phyloP scores from a whole-genome alignment of 108 stramenopile species.

The Licmophora abbreviata region DNA sequence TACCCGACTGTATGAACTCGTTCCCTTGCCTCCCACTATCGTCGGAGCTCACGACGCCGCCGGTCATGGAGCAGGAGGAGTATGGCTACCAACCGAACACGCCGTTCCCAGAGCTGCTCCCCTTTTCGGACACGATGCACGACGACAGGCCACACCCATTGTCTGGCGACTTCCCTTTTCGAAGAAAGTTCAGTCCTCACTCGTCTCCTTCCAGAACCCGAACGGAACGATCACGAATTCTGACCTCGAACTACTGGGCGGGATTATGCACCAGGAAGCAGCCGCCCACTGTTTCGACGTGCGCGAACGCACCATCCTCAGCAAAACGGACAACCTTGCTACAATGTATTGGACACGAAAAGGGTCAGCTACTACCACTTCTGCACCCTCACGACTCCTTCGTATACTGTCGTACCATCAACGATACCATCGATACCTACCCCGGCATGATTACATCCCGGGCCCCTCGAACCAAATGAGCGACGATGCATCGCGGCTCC shows the following conservation, averaged over 20 bases:
- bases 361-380: conserved; percentile 21
- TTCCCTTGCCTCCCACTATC: conserved; percentile 19
- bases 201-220: conserved; percentile 18
- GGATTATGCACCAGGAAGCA: conserved; percentile 32
- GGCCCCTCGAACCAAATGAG: too few species aligned
- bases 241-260: conserved; percentile 33
- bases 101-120: too few species aligned
- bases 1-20: conserved; percentile 26
- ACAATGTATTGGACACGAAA: conserved; percentile 25
- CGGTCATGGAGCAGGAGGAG: conserved; percentile 20
- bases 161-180: conserved; percentile 32
- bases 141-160: too few species aligned
- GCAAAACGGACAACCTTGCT: conserved; percentile 25
- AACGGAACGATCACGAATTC: conserved; percentile 24
- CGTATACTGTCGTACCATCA: conserved; percentile 24
- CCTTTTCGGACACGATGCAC: too few species aligned
- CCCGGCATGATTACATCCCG: conserved; percentile 12
- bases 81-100: conserved; percentile 22
- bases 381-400: conserved; percentile 29
- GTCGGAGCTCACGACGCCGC: conserved; percentile 34
- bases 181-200: not conserved
- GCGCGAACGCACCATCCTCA: conserved; percentile 18
- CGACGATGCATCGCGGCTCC: too few species aligned
- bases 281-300: conserved; percentile 16
- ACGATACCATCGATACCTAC: conserved; percentile 19